Conservation (phyloP, 2,329 filamentous ascomycete genomes). For the Ceratocystis cacaofunesta region DNA sequence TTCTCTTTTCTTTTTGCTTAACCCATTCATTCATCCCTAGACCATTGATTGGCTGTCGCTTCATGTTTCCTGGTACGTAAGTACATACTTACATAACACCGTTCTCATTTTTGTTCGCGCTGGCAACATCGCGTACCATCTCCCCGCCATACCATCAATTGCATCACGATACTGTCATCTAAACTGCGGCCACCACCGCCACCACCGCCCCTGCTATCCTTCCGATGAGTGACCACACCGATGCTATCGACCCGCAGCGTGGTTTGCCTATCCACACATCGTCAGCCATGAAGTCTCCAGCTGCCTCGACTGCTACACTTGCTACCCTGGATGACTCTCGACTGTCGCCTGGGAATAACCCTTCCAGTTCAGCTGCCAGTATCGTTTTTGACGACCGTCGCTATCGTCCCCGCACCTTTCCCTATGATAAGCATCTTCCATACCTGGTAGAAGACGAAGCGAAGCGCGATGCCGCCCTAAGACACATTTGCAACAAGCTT, state of each 20-base stretch:
- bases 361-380: neutral
- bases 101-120: neutral
- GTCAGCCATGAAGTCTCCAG: neutral
- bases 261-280: neutral
- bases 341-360: neutral
- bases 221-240: slow-evolving; percentile 1
- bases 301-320: neutral
- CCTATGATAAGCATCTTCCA: slow-evolving; percentile 80
- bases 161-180: neutral
- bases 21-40: neutral
- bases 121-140: neutral
- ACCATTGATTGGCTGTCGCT: neutral
- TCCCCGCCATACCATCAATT: neutral
- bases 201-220: neutral
- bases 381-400: slow-evolving; percentile 24
- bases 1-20: neutral
- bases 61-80: neutral
- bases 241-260: neutral
- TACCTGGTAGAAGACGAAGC: slow-evolving; percentile 72
- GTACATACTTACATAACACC: neutral
- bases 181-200: neutral
- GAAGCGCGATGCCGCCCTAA: slow-evolving; percentile 62
- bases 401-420: slow-evolving; percentile 79
- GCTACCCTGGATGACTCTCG: neutral
- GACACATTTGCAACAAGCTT: slow-evolving; percentile 81